Percentiles rank a stretch among this genome's conserved stretches.
Conservation (phyloP, 2,329 filamentous ascomycete species). For the Pyrenophora graminea region DNA sequence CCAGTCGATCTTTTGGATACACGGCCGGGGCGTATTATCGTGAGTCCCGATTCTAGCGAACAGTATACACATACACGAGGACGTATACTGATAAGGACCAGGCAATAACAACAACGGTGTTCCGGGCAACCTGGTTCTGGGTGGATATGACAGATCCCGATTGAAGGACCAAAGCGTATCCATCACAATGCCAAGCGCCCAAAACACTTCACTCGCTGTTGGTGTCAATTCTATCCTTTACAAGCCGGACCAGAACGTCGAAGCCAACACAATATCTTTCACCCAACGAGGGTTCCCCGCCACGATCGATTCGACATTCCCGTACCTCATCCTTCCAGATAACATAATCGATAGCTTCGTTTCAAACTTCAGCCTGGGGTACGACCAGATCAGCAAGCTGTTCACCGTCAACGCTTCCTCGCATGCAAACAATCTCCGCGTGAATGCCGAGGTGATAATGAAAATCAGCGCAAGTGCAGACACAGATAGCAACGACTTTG, state of each 20-base stretch:
- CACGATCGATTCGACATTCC: conserved; percentile 47
- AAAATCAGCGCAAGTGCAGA: conserved; percentile 22
- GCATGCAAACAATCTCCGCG: conserved; percentile 25
- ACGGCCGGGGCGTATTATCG: conserved; percentile 43
- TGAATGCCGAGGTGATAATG: conserved; percentile 35
- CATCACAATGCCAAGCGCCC: conserved; percentile 23
- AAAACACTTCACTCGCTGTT: conserved; percentile 32
- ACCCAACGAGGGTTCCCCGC: conserved; percentile 27
- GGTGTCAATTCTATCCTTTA: conserved; percentile 33
- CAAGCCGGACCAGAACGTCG: conserved; percentile 19
- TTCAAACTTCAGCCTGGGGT: conserved; percentile 41
- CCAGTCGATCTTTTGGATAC: conserved; percentile 41
- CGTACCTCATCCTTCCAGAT: conserved; percentile 39
- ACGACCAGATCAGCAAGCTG: conserved; percentile 34
- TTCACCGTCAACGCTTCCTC: conserved; percentile 43
- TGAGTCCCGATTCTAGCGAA: conserved; percentile 23
- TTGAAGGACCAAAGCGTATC: conserved; percentile 25
- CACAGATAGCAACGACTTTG: conserved; percentile 9
- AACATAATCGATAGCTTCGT: conserved; percentile 46
- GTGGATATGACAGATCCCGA: conserved; percentile 48
- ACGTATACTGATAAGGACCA: conserved; percentile 19
- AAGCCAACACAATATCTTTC: conserved; percentile 15
- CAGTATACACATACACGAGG: too few species aligned
- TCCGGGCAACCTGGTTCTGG: conserved; percentile 44
- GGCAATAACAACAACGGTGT: conserved; percentile 35